Evolutionary conservation across 2,329 filamentous ascomycete genomes (phyloP).

Genomic region (Pseudogymnoascus sp.): DNA sequence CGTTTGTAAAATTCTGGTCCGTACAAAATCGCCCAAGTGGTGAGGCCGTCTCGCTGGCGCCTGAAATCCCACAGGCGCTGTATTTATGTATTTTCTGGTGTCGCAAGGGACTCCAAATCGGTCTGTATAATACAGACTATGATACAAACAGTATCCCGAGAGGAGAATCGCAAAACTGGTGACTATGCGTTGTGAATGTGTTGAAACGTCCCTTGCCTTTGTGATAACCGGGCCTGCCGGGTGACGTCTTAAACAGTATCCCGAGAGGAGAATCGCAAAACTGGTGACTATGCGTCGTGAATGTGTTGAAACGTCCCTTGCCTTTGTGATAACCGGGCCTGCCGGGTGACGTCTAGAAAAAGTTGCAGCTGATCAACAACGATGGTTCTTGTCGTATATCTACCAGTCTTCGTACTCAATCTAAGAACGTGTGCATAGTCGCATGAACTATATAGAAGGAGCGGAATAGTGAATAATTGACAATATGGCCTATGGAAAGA

Average conservation of each 20-base stretch:
- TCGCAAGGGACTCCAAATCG: not conserved
- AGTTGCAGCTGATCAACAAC: constrained; percentile 1
- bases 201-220: constrained; percentile 1
- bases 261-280: not conserved
- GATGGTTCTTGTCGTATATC: not conserved
- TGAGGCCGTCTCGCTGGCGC: not conserved
- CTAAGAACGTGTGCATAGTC: constrained; percentile 11
- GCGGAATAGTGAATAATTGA: not conserved
- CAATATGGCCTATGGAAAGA: not conserved
- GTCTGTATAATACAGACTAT: not conserved
- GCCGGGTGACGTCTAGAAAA: not conserved
- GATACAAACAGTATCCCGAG: not conserved
- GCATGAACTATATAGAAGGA: not conserved
- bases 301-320: not conserved
- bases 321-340: constrained; percentile 4
- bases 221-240: constrained; percentile 4
- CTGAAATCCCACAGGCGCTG: not conserved
- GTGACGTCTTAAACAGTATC: not conserved
- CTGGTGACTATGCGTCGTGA: not conserved
- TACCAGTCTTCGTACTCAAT: not conserved
- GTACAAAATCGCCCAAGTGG: not conserved
- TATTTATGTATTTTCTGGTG: not conserved
- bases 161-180: not conserved
- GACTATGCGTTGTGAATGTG: not conserved
- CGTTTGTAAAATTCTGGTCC: not conserved